Base-by-base conservation (phyloP, 2,329 filamentous ascomycete genomes). In the Teratosphaeriaceae sp. region DNA sequence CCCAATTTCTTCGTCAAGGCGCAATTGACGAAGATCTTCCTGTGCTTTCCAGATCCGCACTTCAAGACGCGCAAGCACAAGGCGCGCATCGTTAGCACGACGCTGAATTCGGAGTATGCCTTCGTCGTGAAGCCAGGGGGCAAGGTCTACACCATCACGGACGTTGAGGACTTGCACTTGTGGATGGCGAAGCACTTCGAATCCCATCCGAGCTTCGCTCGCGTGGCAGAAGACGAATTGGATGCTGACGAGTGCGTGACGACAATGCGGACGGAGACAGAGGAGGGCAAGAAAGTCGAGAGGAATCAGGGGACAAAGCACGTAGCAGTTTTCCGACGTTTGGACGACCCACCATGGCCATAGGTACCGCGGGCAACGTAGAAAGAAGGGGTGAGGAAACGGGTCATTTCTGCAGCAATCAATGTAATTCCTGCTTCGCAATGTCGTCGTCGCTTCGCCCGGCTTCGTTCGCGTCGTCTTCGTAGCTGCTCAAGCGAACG, bases 21-120 rank as follows among this genome's bases (percentile, higher is more conserved):
- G 12, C 89, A 96, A 62, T 78, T 98, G 12, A 78, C 76, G 50
- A 94, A 94, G 62, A 86, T 97, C 61, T 98, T 98, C 65, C 85
- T 98, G 57, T 98, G 92, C 71, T 98, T 98, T 62, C 92, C 92
- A 0, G 92, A 98, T 60, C 92, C 92, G 46, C 92, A 98, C 67
- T 98, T 98, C 74, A 98, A 98, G 68, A 80, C 87, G 11, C 79
- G 90, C 50, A 98, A 98, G 67, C 92, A 97, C 72, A 98, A 98
- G 68, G 89, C 89, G 29, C 76, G 92, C 29, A 98, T 98, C 56
- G 87, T 98, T 2, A 92, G 86, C 18, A 77, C 84, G 33, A 88
- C 88, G 12, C 71, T 98, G 41, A 89, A 87, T 58, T 86, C 88
- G 0, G 92, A 98, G 66, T 98, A 98, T 61, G 92, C 92, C 0